Evolutionary conservation across 176 grass and related monocot genomes (phyloP).

Genomic region (Oryza brachyantha): DNA sequence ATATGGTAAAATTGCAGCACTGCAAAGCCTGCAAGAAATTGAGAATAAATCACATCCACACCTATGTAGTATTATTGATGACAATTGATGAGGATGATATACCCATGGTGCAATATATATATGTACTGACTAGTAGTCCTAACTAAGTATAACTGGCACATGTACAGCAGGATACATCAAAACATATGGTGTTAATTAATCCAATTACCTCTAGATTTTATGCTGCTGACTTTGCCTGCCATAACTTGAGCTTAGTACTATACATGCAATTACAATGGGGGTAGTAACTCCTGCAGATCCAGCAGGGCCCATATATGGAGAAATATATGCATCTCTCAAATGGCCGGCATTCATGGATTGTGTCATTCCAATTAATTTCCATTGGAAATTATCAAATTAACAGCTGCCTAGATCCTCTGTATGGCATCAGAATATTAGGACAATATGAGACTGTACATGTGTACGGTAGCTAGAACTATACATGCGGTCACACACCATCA

Average conservation of each 20-base stretch:
- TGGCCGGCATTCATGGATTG: neutral
- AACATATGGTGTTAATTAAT: neutral
- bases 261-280: neutral
- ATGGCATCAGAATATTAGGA: constrained; percentile 18
- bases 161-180: neutral
- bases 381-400: too few species aligned
- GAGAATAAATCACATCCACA: neutral
- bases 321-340: neutral
- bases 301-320: neutral
- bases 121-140: neutral
- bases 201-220: neutral
- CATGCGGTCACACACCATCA: neutral
- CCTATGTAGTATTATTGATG: neutral
- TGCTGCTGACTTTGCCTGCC: neutral
- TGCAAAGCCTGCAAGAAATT: neutral
- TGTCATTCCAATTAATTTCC: neutral
- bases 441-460: neutral
- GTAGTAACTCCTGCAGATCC: neutral
- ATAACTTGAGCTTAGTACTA: neutral
- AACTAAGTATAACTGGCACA: neutral
- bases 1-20: neutral
- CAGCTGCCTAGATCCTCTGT: neutral
- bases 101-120: neutral
- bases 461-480: neutral
- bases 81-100: neutral